Evolutionary conservation across 345 rosid genomes (phyloP).

Genomic region (Citrus trifoliata): DNA sequence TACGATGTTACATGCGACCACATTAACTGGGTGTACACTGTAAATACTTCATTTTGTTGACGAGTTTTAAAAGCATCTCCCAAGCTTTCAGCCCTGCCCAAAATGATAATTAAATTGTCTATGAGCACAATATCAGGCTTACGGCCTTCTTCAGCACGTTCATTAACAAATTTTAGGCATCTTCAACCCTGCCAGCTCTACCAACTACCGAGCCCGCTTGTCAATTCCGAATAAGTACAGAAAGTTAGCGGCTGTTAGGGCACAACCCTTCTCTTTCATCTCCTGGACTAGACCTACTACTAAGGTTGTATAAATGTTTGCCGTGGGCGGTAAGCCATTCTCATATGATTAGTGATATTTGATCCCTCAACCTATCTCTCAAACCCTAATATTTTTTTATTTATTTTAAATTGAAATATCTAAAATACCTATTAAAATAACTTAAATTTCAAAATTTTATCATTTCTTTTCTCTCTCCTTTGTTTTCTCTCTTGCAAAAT

Average conservation of each 20-base stretch:
- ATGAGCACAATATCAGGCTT: slow-evolving; percentile 77
- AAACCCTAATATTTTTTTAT: too few species aligned
- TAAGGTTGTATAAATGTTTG: slow-evolving; percentile 70
- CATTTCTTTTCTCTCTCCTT: too few species aligned
- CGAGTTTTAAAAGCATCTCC: slow-evolving; percentile 54
- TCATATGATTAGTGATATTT: slow-evolving; percentile 28
- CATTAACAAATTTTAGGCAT: slow-evolving; percentile 58
- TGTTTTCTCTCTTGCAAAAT: too few species aligned
- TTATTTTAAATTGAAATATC: too few species aligned
- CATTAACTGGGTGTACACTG: slow-evolving; percentile 54
- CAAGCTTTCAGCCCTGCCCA: slow-evolving; percentile 66
- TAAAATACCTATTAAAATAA: too few species aligned
- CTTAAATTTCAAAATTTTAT: too few species aligned
- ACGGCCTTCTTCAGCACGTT: slow-evolving; percentile 69
- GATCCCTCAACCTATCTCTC: too few species aligned
- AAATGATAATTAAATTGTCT: slow-evolving; percentile 72
- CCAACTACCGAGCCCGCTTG: slow-evolving; percentile 93
- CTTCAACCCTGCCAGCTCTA: slow-evolving; percentile 73
- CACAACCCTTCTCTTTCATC: slow-evolving; percentile 66
- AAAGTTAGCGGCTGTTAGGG: slow-evolving; percentile 67
- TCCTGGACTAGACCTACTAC: slow-evolving; percentile 54
- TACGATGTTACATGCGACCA: slow-evolving; percentile 71
- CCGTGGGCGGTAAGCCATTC: slow-evolving; percentile 58
- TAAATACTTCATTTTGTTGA: slow-evolving; percentile 61
- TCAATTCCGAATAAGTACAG: slow-evolving; percentile 79